Conservation (phyloP, 1,284 basidiomycete genomes). For the Apiotrichum porosum region DNA sequence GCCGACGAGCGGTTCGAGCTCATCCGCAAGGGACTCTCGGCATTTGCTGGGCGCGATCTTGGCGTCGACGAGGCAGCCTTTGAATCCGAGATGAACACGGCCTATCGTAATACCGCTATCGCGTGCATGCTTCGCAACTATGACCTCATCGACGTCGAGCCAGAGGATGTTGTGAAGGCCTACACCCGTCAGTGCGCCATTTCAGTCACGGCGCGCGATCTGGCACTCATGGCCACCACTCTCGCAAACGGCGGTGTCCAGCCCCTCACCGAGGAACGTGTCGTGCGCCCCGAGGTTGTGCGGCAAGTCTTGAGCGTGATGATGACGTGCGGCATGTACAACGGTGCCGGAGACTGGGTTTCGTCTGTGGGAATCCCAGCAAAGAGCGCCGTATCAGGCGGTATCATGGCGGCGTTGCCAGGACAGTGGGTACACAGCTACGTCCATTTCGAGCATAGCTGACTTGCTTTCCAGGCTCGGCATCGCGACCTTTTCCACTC, state of each 20-base stretch:
- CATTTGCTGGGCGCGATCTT: constrained; percentile 15
- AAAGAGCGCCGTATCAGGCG: constrained; percentile 16
- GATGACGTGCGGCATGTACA: constrained; percentile 20
- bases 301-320: constrained; percentile 15
- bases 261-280: constrained; percentile 13
- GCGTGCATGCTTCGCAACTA: constrained; percentile 20
- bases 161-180: constrained; percentile 5
- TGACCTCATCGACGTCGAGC: constrained; percentile 5
- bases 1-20: constrained; percentile 8
- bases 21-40: constrained; percentile 10
- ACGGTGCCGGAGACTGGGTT: constrained; percentile 17
- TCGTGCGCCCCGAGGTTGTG: constrained; percentile 12
- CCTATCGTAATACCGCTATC: constrained; percentile 14
- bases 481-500: constrained; percentile 14
- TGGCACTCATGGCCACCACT: constrained; percentile 17
- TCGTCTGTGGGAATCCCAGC: constrained; percentile 10
- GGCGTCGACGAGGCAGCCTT: constrained; percentile 9
- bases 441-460: too few species aligned
- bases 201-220: constrained; percentile 13
- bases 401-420: constrained; percentile 13
- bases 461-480: too few species aligned
- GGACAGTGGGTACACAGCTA: constrained; percentile 1
- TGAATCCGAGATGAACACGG: constrained; percentile 8
- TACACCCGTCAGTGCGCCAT: constrained; percentile 20
- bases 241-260: constrained; percentile 17